phyloP scores from a whole-genome alignment of 768 basidiomycete species.

The Leccinum sublutescens region DNA sequence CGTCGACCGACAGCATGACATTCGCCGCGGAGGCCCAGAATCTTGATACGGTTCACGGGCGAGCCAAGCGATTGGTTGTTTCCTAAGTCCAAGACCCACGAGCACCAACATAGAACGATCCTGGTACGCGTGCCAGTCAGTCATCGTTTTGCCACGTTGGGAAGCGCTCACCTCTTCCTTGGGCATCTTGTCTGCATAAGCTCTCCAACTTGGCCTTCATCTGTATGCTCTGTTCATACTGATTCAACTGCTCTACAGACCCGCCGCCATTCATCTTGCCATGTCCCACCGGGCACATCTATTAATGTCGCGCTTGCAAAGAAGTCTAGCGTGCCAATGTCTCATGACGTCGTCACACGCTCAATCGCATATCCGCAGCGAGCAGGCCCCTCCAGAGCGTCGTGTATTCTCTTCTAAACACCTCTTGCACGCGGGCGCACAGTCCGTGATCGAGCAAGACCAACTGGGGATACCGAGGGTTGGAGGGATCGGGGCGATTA shows the following conservation, averaged over 20 bases:
- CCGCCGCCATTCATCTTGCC: no score
- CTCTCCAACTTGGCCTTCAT: slow-evolving; percentile 67
- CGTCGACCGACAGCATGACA: slow-evolving; percentile 67
- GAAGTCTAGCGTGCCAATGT: no score
- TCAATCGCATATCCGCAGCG: no score
- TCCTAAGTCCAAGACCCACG: slow-evolving; percentile 33
- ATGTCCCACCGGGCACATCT: no score
- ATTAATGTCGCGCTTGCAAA: slow-evolving; percentile 31
- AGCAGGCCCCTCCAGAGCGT: no score
- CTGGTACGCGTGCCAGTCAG: background rate
- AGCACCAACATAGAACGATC: slow-evolving; percentile 37
- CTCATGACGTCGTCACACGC: no score
- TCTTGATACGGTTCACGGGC: slow-evolving; percentile 87
- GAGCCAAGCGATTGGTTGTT: slow-evolving; percentile 84
- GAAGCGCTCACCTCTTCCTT: slow-evolving; percentile 55
- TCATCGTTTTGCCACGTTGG: background rate
- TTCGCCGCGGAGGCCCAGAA: slow-evolving; percentile 61
- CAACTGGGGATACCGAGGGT: no score
- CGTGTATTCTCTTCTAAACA: no score
- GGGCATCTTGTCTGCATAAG: slow-evolving; percentile 80
- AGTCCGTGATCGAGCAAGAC: no score
- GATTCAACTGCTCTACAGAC: no score
- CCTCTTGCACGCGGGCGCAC: no score
- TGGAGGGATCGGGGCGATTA: no score
- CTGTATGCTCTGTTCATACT: slow-evolving; percentile 39